phyloP scores from a whole-genome alignment of 2,329 filamentous ascomycete genomes.

The Lachnum nothofagi region DNA sequence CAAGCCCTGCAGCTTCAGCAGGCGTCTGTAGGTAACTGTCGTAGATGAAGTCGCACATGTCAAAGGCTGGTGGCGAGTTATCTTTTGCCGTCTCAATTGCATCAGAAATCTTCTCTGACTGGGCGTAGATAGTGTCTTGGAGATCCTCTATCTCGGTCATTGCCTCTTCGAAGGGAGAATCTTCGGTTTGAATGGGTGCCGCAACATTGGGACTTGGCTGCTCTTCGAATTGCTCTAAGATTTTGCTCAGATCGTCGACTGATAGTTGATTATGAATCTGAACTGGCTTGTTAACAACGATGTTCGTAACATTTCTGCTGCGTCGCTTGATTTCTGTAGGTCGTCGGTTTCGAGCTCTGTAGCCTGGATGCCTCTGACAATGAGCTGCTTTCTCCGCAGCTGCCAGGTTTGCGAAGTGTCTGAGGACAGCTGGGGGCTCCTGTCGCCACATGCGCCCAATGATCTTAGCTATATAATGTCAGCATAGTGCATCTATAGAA shows the following conservation, averaged over 20 bases:
- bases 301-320: neutral
- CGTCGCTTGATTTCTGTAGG: slow-evolving; percentile 10
- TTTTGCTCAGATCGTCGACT: neutral
- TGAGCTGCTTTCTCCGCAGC: slow-evolving; percentile 10
- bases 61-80: neutral
- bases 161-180: neutral
- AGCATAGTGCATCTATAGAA: neutral
- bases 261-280: neutral
- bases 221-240: neutral
- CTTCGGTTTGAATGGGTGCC: neutral
- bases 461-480: neutral
- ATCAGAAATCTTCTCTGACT: neutral
- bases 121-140: neutral
- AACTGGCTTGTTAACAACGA: neutral
- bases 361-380: slow-evolving; percentile 10
- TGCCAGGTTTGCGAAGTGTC: neutral
- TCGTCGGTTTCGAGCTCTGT: slow-evolving; percentile 8
- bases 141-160: neutral
- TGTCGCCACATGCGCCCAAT: neutral
- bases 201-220: neutral
- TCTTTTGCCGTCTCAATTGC: neutral
- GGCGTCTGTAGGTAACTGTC: too few species aligned
- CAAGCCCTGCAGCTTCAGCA: too few species aligned
- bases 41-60: too few species aligned
- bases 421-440: neutral